Percentiles rank a stretch among this genome's conserved stretches.
Conservation (phyloP, 306 rosid genomes). For the Arachis hypogaea region DNA sequence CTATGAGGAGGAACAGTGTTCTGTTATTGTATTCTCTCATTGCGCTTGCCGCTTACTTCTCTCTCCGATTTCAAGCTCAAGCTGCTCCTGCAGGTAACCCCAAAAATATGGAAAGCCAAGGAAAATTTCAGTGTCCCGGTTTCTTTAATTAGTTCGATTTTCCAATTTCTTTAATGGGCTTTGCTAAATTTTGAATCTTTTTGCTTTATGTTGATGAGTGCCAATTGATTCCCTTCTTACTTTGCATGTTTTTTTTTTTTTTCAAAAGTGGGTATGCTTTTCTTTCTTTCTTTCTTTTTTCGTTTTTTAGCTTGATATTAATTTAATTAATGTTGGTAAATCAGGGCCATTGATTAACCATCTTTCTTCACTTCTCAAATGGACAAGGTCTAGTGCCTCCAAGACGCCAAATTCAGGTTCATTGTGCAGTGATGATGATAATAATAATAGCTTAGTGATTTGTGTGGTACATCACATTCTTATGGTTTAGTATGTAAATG, state of each 20-base stretch:
- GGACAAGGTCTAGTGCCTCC: conserved; percentile 77
- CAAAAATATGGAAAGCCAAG: background rate
- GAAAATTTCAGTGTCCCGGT: conserved; percentile 7
- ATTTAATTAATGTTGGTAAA: conserved; percentile 35
- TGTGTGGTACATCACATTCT: conserved; percentile 6
- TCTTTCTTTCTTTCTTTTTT: background rate
- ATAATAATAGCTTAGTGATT: background rate
- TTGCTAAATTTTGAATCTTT: conserved; percentile 36
- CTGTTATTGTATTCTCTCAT: conserved; percentile 39
- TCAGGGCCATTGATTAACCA: conserved; percentile 86
- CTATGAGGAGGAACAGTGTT: conserved; percentile 69
- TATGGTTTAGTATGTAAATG: background rate
- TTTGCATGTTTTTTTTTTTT: background rate
- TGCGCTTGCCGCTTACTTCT: conserved; percentile 43
- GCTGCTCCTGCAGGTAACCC: conserved; percentile 86
- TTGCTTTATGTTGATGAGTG: conserved; percentile 5
- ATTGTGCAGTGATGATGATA: conserved; percentile 1
- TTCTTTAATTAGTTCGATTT: conserved; percentile 24
- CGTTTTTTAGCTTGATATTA: background rate
- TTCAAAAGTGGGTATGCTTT: conserved; percentile 29
- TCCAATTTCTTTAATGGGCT: conserved; percentile 38
- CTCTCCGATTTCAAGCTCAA: conserved; percentile 60
- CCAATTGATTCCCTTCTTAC: conserved; percentile 10
- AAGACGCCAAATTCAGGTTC: conserved; percentile 77
- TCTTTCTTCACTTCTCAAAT: conserved; percentile 71